phyloP scores from a whole-genome alignment of 345 rosid genomes.

The Toxicodendron radicans region DNA sequence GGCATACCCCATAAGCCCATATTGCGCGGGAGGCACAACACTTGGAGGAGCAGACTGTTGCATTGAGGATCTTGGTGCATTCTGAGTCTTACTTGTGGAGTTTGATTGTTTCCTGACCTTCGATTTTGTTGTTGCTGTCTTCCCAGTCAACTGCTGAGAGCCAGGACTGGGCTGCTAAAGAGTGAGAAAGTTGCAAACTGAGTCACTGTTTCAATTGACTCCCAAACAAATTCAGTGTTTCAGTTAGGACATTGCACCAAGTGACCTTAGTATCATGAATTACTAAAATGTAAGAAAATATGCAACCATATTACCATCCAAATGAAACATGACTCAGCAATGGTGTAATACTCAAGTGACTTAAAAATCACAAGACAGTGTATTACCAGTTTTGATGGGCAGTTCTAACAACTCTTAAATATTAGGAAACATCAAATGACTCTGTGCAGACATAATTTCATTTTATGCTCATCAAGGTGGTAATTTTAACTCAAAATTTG shows the following conservation, averaged over 20 bases:
- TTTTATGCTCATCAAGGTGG: not conserved
- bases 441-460: not conserved
- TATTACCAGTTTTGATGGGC: not conserved
- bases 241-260: not conserved
- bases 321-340: not conserved
- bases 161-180: slow-evolving; percentile 28
- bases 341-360: not conserved
- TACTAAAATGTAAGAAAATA: not conserved
- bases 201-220: not conserved
- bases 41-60: slow-evolving; percentile 22
- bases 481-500: not conserved
- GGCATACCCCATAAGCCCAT: slow-evolving; percentile 37
- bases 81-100: slow-evolving; percentile 17
- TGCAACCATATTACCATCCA: not conserved
- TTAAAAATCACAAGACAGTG: not conserved
- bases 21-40: slow-evolving; percentile 22
- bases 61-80: slow-evolving; percentile 22
- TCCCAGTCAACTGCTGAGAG: slow-evolving; percentile 24
- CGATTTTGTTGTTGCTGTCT: slow-evolving; percentile 32
- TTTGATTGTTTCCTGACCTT: slow-evolving; percentile 36
- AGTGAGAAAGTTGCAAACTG: slow-evolving; percentile 6
- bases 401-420: not conserved
- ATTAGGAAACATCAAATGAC: not conserved
- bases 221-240: not conserved
- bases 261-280: not conserved